These are phyloP conservation scores for Paraphaeosphaeria minitans DNA, from an alignment of 2,329 filamentous ascomycete genomes.

Conservation along the genomic window DNA sequence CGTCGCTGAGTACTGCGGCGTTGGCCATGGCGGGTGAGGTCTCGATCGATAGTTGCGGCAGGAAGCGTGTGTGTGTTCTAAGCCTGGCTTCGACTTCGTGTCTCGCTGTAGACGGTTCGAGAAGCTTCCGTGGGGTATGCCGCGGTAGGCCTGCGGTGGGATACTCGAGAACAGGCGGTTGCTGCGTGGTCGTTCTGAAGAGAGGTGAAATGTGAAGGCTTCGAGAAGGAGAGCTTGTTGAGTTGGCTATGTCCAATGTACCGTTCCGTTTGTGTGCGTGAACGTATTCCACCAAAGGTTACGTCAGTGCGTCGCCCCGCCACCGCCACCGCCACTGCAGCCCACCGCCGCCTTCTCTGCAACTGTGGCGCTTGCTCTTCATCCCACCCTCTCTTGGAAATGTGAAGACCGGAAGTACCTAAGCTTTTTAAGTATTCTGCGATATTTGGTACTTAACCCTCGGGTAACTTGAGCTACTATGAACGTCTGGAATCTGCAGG, in stretches of 20 bases:
- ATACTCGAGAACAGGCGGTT: neutral
- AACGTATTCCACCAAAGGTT: neutral
- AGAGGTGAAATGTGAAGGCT: neutral
- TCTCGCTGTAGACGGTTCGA: conserved; percentile 3
- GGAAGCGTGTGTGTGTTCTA: neutral
- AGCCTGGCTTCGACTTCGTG: neutral
- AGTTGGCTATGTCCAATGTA: neutral
- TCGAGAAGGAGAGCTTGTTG: neutral
- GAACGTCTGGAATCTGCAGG: too few species aligned
- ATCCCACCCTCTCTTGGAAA: too few species aligned
- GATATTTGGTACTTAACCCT: too few species aligned
- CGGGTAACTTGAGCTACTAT: too few species aligned
- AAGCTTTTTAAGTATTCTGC: too few species aligned
- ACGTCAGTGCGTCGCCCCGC: conserved; percentile 8
- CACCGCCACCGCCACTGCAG: neutral
- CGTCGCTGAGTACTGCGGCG: conserved; percentile 56
- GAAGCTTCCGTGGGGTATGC: conserved; percentile 15
- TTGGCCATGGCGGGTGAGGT: conserved; percentile 44
- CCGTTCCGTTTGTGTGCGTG: neutral
- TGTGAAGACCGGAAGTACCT: too few species aligned
- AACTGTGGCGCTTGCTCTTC: conserved; percentile 1
- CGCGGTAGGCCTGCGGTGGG: neutral
- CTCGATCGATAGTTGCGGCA: neutral
- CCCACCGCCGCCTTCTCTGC: neutral
- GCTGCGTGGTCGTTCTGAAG: neutral